Conservation (phyloP, 768 basidiomycete species). For the Tricholoma terreum region DNA sequence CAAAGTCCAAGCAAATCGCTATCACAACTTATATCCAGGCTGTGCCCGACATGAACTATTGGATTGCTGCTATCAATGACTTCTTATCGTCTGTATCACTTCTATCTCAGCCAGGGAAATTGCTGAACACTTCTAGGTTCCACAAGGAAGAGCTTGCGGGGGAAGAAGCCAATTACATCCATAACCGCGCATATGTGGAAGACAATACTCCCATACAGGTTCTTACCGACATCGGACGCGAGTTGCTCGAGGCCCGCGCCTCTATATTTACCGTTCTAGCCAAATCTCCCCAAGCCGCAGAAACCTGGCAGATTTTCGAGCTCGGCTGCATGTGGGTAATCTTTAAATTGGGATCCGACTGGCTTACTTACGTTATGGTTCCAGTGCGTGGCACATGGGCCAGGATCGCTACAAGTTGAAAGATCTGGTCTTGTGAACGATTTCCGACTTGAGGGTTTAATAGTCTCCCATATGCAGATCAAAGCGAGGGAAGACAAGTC, state of each 20-base stretch:
- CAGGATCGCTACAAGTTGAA: conserved; percentile 9
- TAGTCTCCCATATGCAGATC: background rate
- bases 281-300: conserved; percentile 1
- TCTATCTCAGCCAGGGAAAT: background rate
- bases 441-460: no score
- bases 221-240: conserved; percentile 10
- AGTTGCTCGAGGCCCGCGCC: conserved; percentile 7
- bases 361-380: background rate
- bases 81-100: conserved; percentile 10
- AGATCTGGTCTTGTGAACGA: background rate
- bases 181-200: conserved; percentile 9
- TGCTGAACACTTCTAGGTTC: conserved; percentile 3
- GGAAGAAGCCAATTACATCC: conserved; percentile 13
- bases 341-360: background rate
- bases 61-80: conserved; percentile 10
- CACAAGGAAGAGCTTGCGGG: conserved; percentile 20
- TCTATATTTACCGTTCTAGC: background rate
- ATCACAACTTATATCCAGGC: background rate
- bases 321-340: conserved; percentile 8
- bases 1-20: background rate
- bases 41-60: conserved; percentile 10
- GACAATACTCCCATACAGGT: conserved; percentile 4
- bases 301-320: conserved; percentile 12
- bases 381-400: conserved; percentile 9
- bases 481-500: background rate